A percentile compares a stretch with the other conserved stretches of the same genome.
Evolutionary conservation across 179 eudicot genomes (phyloP).

Genomic region (Beta macrorhiza): DNA sequence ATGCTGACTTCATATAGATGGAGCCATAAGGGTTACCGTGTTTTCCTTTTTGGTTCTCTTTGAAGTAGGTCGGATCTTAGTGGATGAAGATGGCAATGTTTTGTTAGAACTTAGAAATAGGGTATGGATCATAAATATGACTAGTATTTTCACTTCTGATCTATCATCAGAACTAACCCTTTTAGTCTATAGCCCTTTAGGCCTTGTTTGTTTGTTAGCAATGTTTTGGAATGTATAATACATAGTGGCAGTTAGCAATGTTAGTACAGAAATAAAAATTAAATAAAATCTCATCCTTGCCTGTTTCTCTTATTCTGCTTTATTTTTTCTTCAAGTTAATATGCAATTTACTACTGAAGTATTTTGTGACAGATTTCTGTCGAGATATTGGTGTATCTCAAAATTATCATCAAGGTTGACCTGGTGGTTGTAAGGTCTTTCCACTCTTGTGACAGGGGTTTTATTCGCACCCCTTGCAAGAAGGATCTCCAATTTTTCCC

Average conservation of each 20-base stretch:
- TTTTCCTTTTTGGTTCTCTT: conserved; percentile 24
- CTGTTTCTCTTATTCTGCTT: neutral
- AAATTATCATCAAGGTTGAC: no score
- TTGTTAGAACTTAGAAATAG: conserved; percentile 17
- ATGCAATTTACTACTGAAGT: no score
- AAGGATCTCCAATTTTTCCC: no score
- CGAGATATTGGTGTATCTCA: no score
- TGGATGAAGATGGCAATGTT: conserved; percentile 16
- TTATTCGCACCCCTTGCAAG: no score
- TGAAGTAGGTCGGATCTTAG: conserved; percentile 23
- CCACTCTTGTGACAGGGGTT: no score
- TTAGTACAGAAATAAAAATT: conserved; percentile 6
- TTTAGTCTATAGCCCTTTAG: conserved; percentile 16
- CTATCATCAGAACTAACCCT: conserved; percentile 19
- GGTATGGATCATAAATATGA: conserved; percentile 11
- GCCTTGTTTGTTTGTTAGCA: conserved; percentile 21
- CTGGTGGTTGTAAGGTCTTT: no score
- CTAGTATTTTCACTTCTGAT: conserved; percentile 13
- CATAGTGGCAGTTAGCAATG: conserved; percentile 19
- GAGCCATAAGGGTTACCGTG: conserved; percentile 8
- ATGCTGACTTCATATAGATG: conserved; percentile 27
- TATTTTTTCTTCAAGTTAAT: no score
- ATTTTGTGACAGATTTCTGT: no score
- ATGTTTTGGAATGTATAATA: conserved; percentile 24
- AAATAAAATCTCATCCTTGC: neutral